Evolutionary conservation across 2,329 filamentous ascomycete species (phyloP).

Genomic region (Hymenoscyphus fructigenus): DNA sequence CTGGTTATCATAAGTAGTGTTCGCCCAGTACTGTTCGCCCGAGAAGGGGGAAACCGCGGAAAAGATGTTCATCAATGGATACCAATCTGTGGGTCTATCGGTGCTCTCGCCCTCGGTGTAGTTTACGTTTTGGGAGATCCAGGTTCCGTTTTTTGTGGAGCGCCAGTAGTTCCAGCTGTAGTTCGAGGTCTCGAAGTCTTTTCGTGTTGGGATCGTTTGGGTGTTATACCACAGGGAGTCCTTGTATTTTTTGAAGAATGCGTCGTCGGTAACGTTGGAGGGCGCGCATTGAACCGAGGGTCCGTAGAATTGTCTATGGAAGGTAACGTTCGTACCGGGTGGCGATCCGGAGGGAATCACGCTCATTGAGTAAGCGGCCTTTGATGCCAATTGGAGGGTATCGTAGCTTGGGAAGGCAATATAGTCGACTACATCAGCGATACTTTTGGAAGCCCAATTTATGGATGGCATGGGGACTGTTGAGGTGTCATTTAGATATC

Average conservation of each 20-base stretch:
- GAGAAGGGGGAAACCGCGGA: too few relatives aligned
- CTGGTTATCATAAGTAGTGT: too few relatives aligned
- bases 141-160: too few relatives aligned
- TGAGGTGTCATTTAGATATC: neutral
- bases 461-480: neutral
- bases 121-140: too few relatives aligned
- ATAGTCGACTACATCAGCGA: conserved; percentile 10
- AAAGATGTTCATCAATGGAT: too few relatives aligned
- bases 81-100: too few relatives aligned
- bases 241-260: conserved; percentile 8
- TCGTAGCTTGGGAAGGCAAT: conserved; percentile 1
- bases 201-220: neutral
- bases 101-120: too few relatives aligned
- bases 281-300: conserved; percentile 18
- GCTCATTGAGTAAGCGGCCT: neutral
- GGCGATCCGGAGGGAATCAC: conserved; percentile 13
- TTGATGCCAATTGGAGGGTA: conserved; percentile 9
- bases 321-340: conserved; percentile 18
- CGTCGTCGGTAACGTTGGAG: conserved; percentile 10
- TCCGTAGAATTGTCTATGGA: conserved; percentile 20
- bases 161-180: too few relatives aligned
- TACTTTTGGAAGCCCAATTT: conserved; percentile 3
- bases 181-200: too few relatives aligned
- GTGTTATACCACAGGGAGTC: neutral
- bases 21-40: too few relatives aligned